phyloP scores from a whole-genome alignment of 2,329 filamentous ascomycete genomes.

The Hysterium pulicare region DNA sequence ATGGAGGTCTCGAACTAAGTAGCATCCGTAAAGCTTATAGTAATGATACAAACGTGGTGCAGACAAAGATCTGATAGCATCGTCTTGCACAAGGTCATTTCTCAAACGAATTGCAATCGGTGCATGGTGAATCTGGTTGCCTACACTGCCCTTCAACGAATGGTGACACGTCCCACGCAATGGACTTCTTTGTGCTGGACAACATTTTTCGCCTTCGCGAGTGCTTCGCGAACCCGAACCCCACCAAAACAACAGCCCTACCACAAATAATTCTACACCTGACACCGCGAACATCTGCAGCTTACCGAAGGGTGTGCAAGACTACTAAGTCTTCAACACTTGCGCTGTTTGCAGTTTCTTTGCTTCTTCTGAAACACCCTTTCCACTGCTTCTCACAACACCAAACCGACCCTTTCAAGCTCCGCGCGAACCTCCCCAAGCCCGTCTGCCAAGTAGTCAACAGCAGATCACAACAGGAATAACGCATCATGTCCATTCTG shows the following conservation, averaged over 20 bases:
- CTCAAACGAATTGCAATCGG: too few species aligned
- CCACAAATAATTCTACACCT: conserved; percentile 5
- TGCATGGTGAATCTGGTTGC: too few species aligned
- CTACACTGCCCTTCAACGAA: too few species aligned
- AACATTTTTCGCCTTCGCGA: conserved; percentile 11
- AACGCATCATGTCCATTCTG: conserved; percentile 73
- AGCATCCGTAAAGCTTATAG: too few species aligned
- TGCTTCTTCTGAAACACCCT: background rate
- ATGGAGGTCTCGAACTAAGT: too few species aligned
- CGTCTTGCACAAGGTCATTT: too few species aligned
- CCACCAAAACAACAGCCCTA: conserved; percentile 14
- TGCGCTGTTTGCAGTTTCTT: conserved; percentile 1
- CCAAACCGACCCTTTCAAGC: background rate
- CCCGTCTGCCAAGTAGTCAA: background rate
- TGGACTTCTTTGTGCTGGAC: too few species aligned
- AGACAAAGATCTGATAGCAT: too few species aligned
- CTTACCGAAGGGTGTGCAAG: conserved; percentile 5
- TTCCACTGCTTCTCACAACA: background rate
- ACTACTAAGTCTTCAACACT: background rate
- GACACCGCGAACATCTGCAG: conserved; percentile 9
- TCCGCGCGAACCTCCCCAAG: conserved; percentile 2
- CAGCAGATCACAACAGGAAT: background rate
- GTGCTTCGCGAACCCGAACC: conserved; percentile 12
- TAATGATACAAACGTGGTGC: too few species aligned
- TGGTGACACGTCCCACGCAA: too few species aligned